phyloP scores from a whole-genome alignment of 129 eudicot genomes.

The Apium graveolens region DNA sequence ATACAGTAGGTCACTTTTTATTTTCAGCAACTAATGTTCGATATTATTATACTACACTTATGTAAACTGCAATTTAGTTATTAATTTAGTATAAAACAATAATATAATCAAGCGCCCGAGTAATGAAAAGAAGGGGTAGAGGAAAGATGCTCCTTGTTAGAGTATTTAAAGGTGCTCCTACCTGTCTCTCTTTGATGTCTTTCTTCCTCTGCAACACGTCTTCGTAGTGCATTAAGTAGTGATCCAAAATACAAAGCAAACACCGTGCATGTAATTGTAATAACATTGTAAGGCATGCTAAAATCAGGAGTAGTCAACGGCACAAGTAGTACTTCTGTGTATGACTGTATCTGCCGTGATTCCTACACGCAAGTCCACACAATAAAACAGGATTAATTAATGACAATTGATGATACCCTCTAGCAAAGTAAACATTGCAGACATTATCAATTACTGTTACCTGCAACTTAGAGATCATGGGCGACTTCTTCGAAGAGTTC shows the following conservation, averaged over 20 bases:
- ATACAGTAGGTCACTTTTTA: too few relatives aligned
- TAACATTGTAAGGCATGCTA: conserved; percentile 99
- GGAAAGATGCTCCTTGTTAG: background rate
- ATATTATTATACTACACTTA: too few relatives aligned
- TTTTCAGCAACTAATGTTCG: too few relatives aligned
- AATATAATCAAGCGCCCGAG: background rate
- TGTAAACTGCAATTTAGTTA: too few relatives aligned
- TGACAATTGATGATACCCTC: background rate
- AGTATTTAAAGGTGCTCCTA: conserved; percentile 8
- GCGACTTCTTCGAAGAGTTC: conserved; percentile 30
- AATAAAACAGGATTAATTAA: conserved; percentile 6
- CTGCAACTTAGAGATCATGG: conserved; percentile 68
- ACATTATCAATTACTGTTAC: conserved; percentile 24
- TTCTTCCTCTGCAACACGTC: conserved; percentile 87
- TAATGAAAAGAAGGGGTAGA: background rate
- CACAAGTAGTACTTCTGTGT: conserved; percentile 96
- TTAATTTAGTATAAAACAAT: background rate
- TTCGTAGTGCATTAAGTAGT: conserved; percentile 68
- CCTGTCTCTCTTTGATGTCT: conserved; percentile 61
- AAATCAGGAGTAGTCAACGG: conserved; percentile 99
- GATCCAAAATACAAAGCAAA: conserved; percentile 96
- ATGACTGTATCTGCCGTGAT: conserved; percentile 47
- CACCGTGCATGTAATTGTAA: conserved; percentile 92
- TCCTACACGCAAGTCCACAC: conserved; percentile 43
- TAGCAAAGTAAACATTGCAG: background rate